These are phyloP conservation scores for Talaromyces albobiverticillius DNA, from an alignment of 2,329 filamentous ascomycete genomes.

Conservation along the genomic window DNA sequence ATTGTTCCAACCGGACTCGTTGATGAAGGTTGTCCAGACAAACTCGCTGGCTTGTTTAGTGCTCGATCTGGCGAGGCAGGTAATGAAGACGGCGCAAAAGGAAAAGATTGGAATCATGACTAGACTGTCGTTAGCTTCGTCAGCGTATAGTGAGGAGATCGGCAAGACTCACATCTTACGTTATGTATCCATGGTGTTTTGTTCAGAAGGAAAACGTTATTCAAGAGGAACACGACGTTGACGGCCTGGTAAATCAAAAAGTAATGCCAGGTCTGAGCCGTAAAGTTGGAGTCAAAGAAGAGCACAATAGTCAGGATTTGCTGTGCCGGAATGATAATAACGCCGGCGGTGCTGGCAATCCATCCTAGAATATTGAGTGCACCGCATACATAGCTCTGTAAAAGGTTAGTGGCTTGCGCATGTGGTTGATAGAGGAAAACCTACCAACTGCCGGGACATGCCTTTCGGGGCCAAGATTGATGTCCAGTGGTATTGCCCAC, in stretches of 20 bases:
- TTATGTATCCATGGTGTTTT: neutral
- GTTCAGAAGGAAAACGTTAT: constrained; percentile 34
- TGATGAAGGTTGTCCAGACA: no score
- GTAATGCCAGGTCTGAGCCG: constrained; percentile 30
- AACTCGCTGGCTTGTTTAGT: constrained; percentile 45
- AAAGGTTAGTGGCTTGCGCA: no score
- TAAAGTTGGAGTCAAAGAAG: constrained; percentile 16
- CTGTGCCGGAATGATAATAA: constrained; percentile 45
- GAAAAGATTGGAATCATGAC: constrained; percentile 44
- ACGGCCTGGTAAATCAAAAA: constrained; percentile 44
- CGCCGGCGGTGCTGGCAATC: constrained; percentile 52
- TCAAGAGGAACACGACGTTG: constrained; percentile 45
- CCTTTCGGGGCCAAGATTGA: constrained; percentile 47
- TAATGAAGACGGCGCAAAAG: constrained; percentile 49
- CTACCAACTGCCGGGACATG: no score
- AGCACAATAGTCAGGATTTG: constrained; percentile 12
- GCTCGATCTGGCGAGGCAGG: constrained; percentile 45
- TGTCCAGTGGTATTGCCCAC: constrained; percentile 54
- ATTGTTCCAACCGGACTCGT: constrained; percentile 49
- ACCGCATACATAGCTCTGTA: constrained; percentile 47
- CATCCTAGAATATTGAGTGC: constrained; percentile 51
- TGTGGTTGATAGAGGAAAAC: no score
- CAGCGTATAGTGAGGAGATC: constrained; percentile 14
- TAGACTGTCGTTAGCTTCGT: constrained; percentile 31
- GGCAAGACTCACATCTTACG: neutral